Base-by-base conservation (phyloP, 768 basidiomycete species). In the Auriscalpium microsporum region DNA sequence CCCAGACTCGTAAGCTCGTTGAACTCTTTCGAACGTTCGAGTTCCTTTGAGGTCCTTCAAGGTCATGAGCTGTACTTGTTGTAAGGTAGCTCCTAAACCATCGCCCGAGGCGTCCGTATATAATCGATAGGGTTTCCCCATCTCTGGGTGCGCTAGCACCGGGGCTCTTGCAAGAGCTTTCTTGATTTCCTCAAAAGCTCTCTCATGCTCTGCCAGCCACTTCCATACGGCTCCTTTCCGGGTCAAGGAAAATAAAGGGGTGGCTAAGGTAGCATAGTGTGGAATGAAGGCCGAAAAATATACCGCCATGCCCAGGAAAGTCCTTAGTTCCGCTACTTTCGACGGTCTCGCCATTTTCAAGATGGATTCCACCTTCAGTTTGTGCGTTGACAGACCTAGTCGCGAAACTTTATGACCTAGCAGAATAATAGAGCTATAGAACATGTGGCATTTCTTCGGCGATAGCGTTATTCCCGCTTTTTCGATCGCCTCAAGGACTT, bases 351-450 rank as follows among this genome's bases (percentile, higher is more conserved):
- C 58, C 0, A 73, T 54, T 5, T 68, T 57, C 0, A 67, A 3
- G 17, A 75, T 73, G 0, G 71, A 70, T 7, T 67, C 59, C 0
- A 73, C 67, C 50, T 75, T 74, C 50, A 72, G 70, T 48, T 64
- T 54, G 55, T 74, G 68, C 0, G 70, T 74, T 0, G 70, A 72
- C 1, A 74, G 51, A 0, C 73, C 74, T 0, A 73, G 60, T 17
- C 64, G 46, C 0, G 72, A 75, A 0, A 75, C 72, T 50, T 73
- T 73, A 42, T 75, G 73, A 2, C 74, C 66, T 10, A 70, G 55
- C 10, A 68, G 59, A 0, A 64, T 50, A 7, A 69, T 58, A 1
- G 65, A 68, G 4, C 52, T 54, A 45, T 59, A 67, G 13, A 45
- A 59, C 8, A 69, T 56, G 47, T 62, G 61, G 42, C 66, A 69